Conservation (phyloP, 2,329 filamentous ascomycete genomes). For the Simplicillium sp. region DNA sequence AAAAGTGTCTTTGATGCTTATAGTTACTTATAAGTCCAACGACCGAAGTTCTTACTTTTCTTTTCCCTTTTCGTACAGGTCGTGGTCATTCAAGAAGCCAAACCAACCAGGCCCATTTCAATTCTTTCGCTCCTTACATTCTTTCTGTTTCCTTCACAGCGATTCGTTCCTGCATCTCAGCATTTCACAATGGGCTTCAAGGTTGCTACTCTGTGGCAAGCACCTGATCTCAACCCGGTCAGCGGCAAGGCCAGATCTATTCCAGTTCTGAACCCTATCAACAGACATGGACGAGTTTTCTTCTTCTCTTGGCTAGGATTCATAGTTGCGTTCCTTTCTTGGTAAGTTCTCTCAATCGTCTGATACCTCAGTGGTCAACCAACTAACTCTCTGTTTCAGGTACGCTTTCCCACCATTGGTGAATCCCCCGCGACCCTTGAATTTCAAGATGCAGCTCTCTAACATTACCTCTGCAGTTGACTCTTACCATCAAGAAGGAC, state of each 20-base stretch:
- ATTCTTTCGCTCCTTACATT: too few species aligned
- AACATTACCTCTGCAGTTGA: constrained; percentile 27
- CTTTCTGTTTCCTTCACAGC: too few species aligned
- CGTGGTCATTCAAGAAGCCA: too few species aligned
- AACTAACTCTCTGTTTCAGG: constrained; percentile 11
- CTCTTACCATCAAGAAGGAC: constrained; percentile 71
- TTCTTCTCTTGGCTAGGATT: constrained; percentile 86
- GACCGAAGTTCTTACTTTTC: too few species aligned
- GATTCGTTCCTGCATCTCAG: too few species aligned
- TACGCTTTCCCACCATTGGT: constrained; percentile 78
- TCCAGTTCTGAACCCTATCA: constrained; percentile 66
- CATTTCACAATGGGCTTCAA: constrained; percentile 16
- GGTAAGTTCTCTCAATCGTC: constrained; percentile 28
- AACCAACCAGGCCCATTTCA: too few species aligned
- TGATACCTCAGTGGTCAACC: too few species aligned
- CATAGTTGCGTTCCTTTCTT: constrained; percentile 81
- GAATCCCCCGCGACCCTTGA: neutral
- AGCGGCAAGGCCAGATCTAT: constrained; percentile 76
- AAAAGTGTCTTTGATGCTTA: too few species aligned
- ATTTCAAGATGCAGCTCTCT: neutral
- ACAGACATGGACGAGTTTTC: constrained; percentile 78
- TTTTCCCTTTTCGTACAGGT: too few species aligned
- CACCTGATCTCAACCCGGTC: constrained; percentile 71
- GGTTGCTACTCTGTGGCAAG: constrained; percentile 19
- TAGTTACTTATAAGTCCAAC: too few species aligned